A percentile compares a stretch with the other conserved stretches of the same genome.
Evolutionary conservation across 1,139 yeast species (phyloP).

Genomic region (Candida neerlandica): DNA sequence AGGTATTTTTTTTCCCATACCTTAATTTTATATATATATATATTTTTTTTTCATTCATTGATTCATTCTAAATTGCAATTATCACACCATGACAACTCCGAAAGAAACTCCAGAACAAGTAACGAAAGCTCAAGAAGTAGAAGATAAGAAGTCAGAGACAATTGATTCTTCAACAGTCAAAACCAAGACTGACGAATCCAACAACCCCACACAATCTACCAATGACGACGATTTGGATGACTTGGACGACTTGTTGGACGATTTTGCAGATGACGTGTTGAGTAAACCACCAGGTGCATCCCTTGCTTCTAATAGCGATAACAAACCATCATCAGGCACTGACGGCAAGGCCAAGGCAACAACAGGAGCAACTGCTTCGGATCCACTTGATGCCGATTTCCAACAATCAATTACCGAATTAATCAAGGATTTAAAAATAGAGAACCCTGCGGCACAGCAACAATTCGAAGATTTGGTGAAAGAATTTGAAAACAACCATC

Average conservation of each 20-base stretch:
- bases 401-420: constrained; percentile 56
- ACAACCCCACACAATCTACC: neutral
- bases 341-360: constrained; percentile 15
- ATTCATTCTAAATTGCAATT: neutral
- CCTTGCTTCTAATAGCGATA: constrained; percentile 20
- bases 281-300: constrained; percentile 61
- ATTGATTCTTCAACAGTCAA: too few species aligned
- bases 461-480: constrained; percentile 55
- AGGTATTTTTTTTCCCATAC: too few species aligned
- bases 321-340: constrained; percentile 10
- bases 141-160: too few species aligned
- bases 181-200: neutral
- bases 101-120: neutral
- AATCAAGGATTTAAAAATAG: constrained; percentile 57
- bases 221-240: constrained; percentile 67
- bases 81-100: neutral
- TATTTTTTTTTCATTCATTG: neutral
- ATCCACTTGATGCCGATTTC: constrained; percentile 42
- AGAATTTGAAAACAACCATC: constrained; percentile 43
- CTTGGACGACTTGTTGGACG: constrained; percentile 72
- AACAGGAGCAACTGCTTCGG: constrained; percentile 6
- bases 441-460: constrained; percentile 61
- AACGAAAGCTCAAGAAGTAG: neutral
- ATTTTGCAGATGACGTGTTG: constrained; percentile 75
- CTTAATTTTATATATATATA: neutral